phyloP scores from a whole-genome alignment of 768 basidiomycete genomes.

The Xanthoconium purpureum region DNA sequence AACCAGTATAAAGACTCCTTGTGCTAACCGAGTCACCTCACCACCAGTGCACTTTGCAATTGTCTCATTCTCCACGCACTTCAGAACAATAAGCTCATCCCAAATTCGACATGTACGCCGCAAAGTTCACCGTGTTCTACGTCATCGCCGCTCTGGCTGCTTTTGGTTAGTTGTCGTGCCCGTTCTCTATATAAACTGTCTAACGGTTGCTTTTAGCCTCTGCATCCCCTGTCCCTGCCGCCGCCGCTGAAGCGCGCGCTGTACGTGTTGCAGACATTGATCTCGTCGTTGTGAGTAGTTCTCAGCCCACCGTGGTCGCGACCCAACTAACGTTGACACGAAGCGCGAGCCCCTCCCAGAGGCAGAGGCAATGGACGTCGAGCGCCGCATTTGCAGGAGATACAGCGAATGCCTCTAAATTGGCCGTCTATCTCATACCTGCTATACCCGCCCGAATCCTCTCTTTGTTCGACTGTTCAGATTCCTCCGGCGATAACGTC shows the following conservation, averaged over 20 bases:
- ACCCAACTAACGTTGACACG: neutral
- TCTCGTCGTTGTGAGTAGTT: slow-evolving; percentile 18
- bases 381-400: slow-evolving; percentile 12
- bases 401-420: slow-evolving; percentile 5
- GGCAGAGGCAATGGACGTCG: slow-evolving; percentile 13
- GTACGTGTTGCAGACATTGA: neutral
- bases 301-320: accelerated
- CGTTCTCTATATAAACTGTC: neutral
- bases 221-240: slow-evolving; percentile 29
- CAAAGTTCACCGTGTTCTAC: slow-evolving; percentile 28
- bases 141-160: slow-evolving; percentile 28
- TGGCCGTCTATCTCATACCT: neutral
- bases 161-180: slow-evolving; percentile 18
- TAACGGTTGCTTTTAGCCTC: slow-evolving; percentile 15
- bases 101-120: slow-evolving; percentile 27
- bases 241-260: slow-evolving; percentile 4
- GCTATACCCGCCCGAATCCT: too few species aligned
- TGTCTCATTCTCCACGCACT: neutral
- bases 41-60: neutral
- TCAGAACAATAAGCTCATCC: slow-evolving; percentile 29
- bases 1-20: slow-evolving; percentile 24
- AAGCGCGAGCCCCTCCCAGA: slow-evolving; percentile 13
- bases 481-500: slow-evolving; percentile 2
- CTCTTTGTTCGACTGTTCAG: neutral
- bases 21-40: slow-evolving; percentile 7